Percentiles rank a stretch among this genome's conserved stretches.
phyloP scores from a whole-genome alignment of 1,284 basidiomycete genomes.

The Malassezia sp. region DNA sequence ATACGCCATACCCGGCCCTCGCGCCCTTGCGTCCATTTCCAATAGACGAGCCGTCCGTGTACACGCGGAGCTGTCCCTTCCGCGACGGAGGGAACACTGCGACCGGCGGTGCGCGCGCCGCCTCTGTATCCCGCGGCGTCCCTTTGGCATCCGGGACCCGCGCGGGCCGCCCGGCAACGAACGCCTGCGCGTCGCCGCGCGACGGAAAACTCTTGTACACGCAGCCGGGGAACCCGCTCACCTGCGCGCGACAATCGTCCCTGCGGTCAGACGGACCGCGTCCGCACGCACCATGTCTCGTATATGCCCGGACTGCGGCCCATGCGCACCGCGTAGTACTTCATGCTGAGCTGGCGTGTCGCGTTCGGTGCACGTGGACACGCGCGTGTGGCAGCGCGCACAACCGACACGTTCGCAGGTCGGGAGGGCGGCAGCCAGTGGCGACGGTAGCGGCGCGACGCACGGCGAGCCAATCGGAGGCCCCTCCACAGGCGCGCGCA shows the following conservation, averaged over 20 bases:
- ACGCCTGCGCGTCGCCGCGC: constrained; percentile 50
- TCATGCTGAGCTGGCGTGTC: no score
- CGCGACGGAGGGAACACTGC: background rate
- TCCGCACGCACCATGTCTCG: constrained; percentile 26
- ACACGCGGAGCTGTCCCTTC: constrained; percentile 53
- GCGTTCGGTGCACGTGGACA: no score
- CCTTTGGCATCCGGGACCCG: background rate
- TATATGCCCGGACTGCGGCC: constrained; percentile 37
- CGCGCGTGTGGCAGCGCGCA: no score
- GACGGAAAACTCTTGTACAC: constrained; percentile 58
- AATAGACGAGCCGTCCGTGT: constrained; percentile 67
- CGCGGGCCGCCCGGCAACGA: constrained; percentile 8
- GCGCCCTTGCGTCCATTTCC: constrained; percentile 56
- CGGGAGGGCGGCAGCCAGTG: no score
- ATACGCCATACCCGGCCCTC: constrained; percentile 39
- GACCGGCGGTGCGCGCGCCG: background rate
- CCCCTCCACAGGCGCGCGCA: no score
- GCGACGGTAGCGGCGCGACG: no score
- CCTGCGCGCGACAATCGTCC: constrained; percentile 55
- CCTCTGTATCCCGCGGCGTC: no score
- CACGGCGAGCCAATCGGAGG: no score
- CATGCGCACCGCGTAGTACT: constrained; percentile 27
- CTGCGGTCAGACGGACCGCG: background rate
- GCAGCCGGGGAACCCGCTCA: constrained; percentile 54
- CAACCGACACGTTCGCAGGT: no score